phyloP scores from a whole-genome alignment of 1,284 basidiomycete species.

The Phellinidium pouzarii region DNA sequence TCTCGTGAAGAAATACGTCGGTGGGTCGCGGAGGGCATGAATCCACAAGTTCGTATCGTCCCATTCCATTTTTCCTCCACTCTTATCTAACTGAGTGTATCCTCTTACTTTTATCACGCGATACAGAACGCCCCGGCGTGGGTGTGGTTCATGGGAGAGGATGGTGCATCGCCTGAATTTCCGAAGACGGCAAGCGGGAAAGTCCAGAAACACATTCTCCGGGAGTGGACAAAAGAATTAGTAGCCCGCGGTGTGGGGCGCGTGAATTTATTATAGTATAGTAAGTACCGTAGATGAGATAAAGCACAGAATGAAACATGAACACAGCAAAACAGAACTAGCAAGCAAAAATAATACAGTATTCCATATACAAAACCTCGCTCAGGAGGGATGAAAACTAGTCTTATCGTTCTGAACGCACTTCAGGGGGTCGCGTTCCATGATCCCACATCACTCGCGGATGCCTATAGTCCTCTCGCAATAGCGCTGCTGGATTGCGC shows the following conservation, averaged over 20 bases:
- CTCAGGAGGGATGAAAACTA: not conserved
- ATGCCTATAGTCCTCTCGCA: constrained; percentile 9
- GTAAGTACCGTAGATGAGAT: no score
- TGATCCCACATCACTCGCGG: constrained; percentile 15
- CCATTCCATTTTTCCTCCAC: not conserved
- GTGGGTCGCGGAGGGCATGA: constrained; percentile 54
- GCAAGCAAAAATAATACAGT: no score
- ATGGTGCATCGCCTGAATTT: constrained; percentile 50
- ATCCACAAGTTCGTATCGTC: constrained; percentile 55
- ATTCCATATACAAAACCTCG: no score
- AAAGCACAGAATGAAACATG: no score
- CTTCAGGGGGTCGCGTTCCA: not conserved
- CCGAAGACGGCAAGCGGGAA: constrained; percentile 88
- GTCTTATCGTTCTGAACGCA: not conserved
- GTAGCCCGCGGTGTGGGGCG: constrained; percentile 13
- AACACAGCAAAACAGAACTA: no score
- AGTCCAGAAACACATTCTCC: constrained; percentile 72
- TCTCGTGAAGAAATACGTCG: constrained; percentile 46
- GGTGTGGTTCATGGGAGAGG: constrained; percentile 78
- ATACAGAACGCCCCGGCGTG: constrained; percentile 69
- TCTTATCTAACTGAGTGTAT: not conserved
- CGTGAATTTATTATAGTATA: not conserved
- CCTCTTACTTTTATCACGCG: not conserved
- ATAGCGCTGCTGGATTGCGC: not conserved
- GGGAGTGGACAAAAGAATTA: constrained; percentile 31